Conservation (phyloP, 768 basidiomycete species). For the Nidularia pulvinata region DNA sequence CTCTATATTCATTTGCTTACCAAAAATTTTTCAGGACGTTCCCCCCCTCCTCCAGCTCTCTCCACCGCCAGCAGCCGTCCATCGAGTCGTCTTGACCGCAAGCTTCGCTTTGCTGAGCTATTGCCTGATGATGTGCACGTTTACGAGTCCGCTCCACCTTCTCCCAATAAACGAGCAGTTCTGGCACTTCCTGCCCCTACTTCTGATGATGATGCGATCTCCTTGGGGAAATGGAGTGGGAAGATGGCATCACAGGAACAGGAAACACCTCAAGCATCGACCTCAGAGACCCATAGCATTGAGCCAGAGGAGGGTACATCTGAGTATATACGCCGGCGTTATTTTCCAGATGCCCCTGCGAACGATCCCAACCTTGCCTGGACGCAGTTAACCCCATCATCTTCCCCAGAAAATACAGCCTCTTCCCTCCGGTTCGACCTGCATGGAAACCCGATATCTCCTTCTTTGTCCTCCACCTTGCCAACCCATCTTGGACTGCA, state of each 20-base stretch:
- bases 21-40: slow-evolving; percentile 12
- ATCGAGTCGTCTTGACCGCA: slow-evolving; percentile 54
- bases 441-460: slow-evolving; percentile 66
- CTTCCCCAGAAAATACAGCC: slow-evolving; percentile 18
- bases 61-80: slow-evolving; percentile 54
- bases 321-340: slow-evolving; percentile 81
- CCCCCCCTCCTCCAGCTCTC: slow-evolving; percentile 43
- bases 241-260: slow-evolving; percentile 7
- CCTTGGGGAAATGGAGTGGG: slow-evolving; percentile 34
- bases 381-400: slow-evolving; percentile 47
- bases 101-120: slow-evolving; percentile 76
- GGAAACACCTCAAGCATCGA: background rate
- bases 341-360: slow-evolving; percentile 72
- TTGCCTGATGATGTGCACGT: slow-evolving; percentile 76
- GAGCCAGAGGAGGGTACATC: slow-evolving; percentile 71
- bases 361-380: slow-evolving; percentile 80
- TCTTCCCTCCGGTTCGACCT: slow-evolving; percentile 76
- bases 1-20: background rate
- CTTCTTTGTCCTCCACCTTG: slow-evolving; percentile 48
- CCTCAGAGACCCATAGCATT: background rate
- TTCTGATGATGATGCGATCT: slow-evolving; percentile 33
- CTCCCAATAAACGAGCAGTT: slow-evolving; percentile 54
- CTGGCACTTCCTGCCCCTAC: slow-evolving; percentile 60
- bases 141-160: slow-evolving; percentile 80
- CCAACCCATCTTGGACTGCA: slow-evolving; percentile 89